Conservation (phyloP, 2,329 filamentous ascomycete genomes). For the Fusarium sororula region DNA sequence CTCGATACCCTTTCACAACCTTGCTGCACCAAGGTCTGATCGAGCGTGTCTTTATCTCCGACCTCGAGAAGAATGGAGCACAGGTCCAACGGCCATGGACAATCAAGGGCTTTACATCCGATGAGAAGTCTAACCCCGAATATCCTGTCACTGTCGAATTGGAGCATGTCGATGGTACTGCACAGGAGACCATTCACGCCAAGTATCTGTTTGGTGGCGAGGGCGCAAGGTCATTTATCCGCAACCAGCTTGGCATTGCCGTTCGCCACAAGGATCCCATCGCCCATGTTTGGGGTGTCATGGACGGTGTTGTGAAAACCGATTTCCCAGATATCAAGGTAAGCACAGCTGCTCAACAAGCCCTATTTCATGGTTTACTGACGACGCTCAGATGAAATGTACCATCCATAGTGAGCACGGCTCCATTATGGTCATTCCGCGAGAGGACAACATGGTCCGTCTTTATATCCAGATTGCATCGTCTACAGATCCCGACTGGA, state of each 20-base stretch:
- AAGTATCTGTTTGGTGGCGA: constrained; percentile 79
- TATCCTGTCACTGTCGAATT: constrained; percentile 86
- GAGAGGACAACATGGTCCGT: constrained; percentile 74
- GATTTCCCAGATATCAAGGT: constrained; percentile 82
- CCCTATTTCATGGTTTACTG: constrained; percentile 44
- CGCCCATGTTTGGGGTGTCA: constrained; percentile 78
- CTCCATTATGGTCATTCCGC: constrained; percentile 82
- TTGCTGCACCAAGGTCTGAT: constrained; percentile 77
- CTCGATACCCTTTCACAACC: constrained; percentile 75
- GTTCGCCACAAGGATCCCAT: constrained; percentile 77
- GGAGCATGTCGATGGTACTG: constrained; percentile 77
- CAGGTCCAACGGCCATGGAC: constrained; percentile 72
- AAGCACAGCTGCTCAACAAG: constrained; percentile 11
- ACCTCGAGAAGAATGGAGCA: constrained; percentile 69
- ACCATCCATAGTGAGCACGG: constrained; percentile 79
- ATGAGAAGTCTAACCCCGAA: constrained; percentile 63
- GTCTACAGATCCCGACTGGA: constrained; percentile 68
- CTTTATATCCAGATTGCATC: constrained; percentile 75
- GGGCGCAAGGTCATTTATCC: constrained; percentile 73
- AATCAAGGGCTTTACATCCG: constrained; percentile 68
- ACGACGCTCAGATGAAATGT: constrained; percentile 71
- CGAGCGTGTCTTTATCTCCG: constrained; percentile 73
- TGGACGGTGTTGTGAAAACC: constrained; percentile 77
- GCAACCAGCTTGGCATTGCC: constrained; percentile 72
- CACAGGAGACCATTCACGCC: constrained; percentile 71